Conservation (phyloP, 2,329 filamentous ascomycete genomes). For the Epichloe sibirici region DNA sequence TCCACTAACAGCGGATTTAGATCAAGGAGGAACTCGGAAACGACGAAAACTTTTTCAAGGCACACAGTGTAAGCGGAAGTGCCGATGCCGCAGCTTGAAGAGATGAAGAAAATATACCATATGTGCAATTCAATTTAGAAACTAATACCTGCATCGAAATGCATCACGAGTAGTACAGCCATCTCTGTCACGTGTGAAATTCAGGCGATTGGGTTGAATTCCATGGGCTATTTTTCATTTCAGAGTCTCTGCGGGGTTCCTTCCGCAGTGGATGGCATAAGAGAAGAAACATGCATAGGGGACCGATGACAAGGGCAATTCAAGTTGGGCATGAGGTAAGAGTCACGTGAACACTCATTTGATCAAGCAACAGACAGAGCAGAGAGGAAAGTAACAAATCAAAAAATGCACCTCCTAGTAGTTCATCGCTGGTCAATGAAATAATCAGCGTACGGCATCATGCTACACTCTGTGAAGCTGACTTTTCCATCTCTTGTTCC, state of each 20-base stretch:
- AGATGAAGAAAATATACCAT: not conserved
- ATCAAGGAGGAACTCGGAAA: slow-evolving; percentile 87
- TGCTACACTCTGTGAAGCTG: too few species aligned
- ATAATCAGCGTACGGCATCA: too few species aligned
- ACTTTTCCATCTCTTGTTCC: too few species aligned
- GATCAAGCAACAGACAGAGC: not conserved
- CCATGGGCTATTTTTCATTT: not conserved
- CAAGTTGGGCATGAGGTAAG: not conserved
- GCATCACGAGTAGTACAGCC: not conserved
- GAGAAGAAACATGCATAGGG: not conserved
- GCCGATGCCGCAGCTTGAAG: slow-evolving; percentile 25
- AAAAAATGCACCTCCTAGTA: not conserved
- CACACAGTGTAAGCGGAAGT: slow-evolving; percentile 47
- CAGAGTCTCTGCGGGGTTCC: not conserved
- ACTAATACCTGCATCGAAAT: not conserved
- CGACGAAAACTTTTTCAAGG: slow-evolving; percentile 68
- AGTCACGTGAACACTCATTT: not conserved
- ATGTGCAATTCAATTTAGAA: not conserved
- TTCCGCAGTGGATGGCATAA: not conserved
- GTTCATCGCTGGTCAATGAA: not conserved
- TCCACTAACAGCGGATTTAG: slow-evolving; percentile 30
- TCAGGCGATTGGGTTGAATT: not conserved
- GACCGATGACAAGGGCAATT: not conserved
- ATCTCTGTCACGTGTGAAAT: not conserved
- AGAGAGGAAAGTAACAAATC: not conserved